Percentiles rank a stretch among this genome's conserved stretches.
Evolutionary conservation across 768 basidiomycete genomes (phyloP).

Genomic region (Boletus speciosus): DNA sequence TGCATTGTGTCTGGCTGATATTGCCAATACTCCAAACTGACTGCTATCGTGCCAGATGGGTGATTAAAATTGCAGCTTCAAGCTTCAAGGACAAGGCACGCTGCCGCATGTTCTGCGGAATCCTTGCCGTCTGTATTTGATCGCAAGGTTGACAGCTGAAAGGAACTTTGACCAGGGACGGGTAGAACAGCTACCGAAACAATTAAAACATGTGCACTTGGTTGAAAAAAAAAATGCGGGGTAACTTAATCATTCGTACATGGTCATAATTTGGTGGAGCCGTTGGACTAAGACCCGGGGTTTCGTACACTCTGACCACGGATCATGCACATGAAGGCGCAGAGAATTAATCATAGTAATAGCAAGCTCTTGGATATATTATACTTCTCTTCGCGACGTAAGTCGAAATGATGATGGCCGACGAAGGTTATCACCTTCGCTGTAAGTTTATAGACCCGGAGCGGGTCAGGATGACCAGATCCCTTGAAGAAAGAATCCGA

Average conservation of each 20-base stretch:
- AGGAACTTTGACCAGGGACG: background rate
- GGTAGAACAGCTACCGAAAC: background rate
- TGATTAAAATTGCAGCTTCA: background rate
- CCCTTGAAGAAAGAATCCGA: conserved; percentile 17
- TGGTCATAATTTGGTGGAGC: background rate
- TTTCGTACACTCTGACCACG: background rate
- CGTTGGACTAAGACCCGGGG: background rate
- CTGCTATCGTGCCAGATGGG: too few species aligned
- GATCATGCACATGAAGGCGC: background rate
- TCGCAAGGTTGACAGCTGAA: background rate
- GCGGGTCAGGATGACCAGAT: conserved; percentile 1
- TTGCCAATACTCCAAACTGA: background rate
- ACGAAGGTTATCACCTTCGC: conserved; percentile 27
- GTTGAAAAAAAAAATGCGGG: background rate
- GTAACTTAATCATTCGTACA: background rate
- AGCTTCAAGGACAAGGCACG: background rate
- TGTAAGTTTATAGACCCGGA: conserved; percentile 10
- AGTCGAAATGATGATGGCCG: conserved; percentile 17
- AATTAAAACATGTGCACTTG: background rate
- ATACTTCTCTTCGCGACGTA: conserved; percentile 14
- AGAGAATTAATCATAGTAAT: background rate
- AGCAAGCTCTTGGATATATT: background rate
- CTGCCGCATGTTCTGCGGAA: background rate
- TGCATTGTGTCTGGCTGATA: background rate
- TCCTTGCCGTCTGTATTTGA: background rate